Evolutionary conservation across 345 rosid genomes (phyloP), one percentile per base, ranked within the genome.

Genomic region (Corchorus olitorius): DNA sequence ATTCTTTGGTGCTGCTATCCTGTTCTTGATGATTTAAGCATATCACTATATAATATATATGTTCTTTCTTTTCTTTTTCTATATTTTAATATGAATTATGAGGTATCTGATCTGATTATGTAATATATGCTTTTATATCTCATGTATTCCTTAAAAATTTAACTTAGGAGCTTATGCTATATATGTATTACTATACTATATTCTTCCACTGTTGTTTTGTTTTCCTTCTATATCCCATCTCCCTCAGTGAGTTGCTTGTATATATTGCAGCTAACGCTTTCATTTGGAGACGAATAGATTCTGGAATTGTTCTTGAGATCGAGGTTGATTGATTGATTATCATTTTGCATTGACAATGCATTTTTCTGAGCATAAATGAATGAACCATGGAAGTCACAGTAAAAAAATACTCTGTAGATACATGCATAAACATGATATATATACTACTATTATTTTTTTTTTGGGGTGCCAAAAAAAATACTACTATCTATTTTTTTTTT

Each of bases 61-160:
- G 5, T 50, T 64, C 22, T n/a, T 1, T n/a, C 2, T 17, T 19
- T 19, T 56, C 12, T 19, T 19, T 56, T 37, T 9, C 22, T 45
- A 13, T 48, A 27, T 27, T 27, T 27, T 53, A 73, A 62, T 46
- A 27, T 73, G 72, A 66, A n/a, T 52, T 37, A 8, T 9, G 49
- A 70, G 79, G 33, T 22, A 72, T 67, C 54, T 46, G 17, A 72
- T 67, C 54, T 46, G 17, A 12, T 11, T 35, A 68, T 62, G 48
- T 63, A 33, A 22, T 20, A 77, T 77, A 71, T 83, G 80, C 81
- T 67, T 79, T 74, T 45, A 8, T 14, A 20, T 60, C 3, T 22
- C 53, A 55, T 54, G 72, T 43, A 43, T 78, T 65, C 77, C 77
- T 56, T 65, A 77, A 39, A 39, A 67, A 52, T 34, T 43, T 19